Evolutionary conservation across 805 yeast genomes (phyloP), one percentile per base, ranked within the genome.

Genomic region (Vanderwaltozyma yarrowii): DNA sequence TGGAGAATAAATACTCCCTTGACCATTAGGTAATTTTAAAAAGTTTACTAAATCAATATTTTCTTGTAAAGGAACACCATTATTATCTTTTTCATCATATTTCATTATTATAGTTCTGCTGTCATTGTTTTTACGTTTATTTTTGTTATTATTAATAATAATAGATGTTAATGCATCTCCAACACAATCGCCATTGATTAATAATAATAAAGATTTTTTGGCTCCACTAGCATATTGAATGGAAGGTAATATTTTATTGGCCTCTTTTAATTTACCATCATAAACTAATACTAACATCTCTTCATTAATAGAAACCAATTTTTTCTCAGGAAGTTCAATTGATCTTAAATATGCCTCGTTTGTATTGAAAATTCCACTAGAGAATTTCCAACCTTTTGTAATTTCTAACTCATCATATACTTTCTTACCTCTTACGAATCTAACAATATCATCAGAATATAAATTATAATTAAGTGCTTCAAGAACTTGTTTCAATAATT

Each of bases 361-460:
- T 15, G 50, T 42, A 30, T 50, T 51, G 26, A 51, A 23, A 3
- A 57, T 36, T 14, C 63, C 62, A 14, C 45, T 44, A 5, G 49
- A 45, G 12, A 45, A 50, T 33, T 49, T 56, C 60, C 60, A 56
- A 9, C 62, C 63, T 31, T 55, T 49, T n/a, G 60, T 50, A 8
- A 55, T 37, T 9, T 54, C 58, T 8, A 57, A 31, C 21, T 52
- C 54, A 38, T 57, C 62, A 23, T 35, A 27, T 4, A 47, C 45
- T 14, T 44, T 48, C 6, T 42, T 45, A 8, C 63, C 60, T 30
- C 51, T 44, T 10, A 50, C 48, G 10, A 56, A 51, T 35, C 60
- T 50, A 2, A 57, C 58, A n/a, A 45, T 45, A 27, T 56, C 60
- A 33, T 56, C 52, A 2, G 60, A 49, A 21, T 23, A 38, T 14